These are phyloP conservation scores for Colletotrichum echinochloae DNA, from an alignment of 2,329 filamentous ascomycete species.

Conservation along the genomic window DNA sequence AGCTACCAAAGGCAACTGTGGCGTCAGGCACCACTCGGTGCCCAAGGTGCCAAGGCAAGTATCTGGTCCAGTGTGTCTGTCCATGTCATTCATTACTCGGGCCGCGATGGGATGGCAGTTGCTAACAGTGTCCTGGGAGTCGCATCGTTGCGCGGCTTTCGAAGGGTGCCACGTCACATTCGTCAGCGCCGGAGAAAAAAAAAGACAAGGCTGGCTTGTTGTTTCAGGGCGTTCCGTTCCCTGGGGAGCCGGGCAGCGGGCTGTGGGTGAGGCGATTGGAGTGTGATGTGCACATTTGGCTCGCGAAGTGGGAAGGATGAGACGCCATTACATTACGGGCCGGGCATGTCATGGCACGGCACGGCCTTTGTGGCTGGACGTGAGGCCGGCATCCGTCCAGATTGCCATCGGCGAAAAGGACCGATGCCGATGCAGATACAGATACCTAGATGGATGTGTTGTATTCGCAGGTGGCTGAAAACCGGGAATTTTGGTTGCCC, in stretches of 20 bases:
- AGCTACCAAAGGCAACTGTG: neutral
- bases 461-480: neutral
- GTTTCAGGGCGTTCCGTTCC: no score
- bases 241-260: no score
- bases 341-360: neutral
- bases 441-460: neutral
- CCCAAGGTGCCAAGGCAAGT: conserved; percentile 7
- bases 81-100: conserved; percentile 19
- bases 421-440: neutral
- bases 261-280: no score
- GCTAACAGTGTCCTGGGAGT: neutral
- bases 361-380: neutral
- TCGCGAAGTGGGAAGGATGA: no score
- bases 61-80: neutral
- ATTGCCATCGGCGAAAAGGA: neutral
- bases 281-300: no score
- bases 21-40: conserved; percentile 8
- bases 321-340: neutral
- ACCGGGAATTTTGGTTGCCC: neutral
- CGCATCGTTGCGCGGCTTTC: neutral
- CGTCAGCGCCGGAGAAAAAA: no score
- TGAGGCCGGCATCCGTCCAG: no score
- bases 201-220: neutral
- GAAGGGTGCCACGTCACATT: no score
- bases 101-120: conserved; percentile 33